phyloP scores from a whole-genome alignment of 257 asterid genomes.

The Coffea eugenioides region DNA sequence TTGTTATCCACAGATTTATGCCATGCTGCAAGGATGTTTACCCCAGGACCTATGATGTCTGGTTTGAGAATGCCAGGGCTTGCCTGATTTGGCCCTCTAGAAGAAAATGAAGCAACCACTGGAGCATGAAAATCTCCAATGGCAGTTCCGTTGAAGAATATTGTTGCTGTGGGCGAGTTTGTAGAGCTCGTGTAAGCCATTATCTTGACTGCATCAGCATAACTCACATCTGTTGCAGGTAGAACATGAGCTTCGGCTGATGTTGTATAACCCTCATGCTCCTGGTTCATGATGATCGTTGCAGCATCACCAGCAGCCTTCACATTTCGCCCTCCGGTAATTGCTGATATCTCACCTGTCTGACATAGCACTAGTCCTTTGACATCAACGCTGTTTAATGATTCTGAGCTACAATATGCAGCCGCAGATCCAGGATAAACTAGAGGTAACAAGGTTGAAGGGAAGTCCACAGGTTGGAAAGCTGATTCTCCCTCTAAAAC shows the following conservation, averaged over 20 bases:
- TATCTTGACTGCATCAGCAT: background rate
- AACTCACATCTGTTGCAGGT: constrained; percentile 4
- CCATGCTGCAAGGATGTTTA: constrained; percentile 26
- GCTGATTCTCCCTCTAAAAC: constrained; percentile 12
- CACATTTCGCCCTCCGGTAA: background rate
- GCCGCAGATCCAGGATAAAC: too few relatives aligned
- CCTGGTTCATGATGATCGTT: constrained; percentile 8
- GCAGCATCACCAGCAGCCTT: constrained; percentile 16
- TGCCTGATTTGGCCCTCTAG: constrained; percentile 13
- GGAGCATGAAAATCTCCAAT: constrained; percentile 17
- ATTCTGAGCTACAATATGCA: background rate
- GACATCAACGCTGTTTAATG: background rate
- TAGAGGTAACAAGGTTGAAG: constrained; percentile 4
- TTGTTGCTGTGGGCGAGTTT: background rate
- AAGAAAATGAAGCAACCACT: constrained; percentile 13
- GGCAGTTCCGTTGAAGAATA: constrained; percentile 10
- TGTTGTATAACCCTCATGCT: background rate
- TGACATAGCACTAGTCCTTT: constrained; percentile 13
- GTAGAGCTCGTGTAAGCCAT: background rate
- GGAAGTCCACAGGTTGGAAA: constrained; percentile 6
- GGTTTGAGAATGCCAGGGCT: constrained; percentile 19
- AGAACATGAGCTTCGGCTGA: background rate
- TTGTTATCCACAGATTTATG: constrained; percentile 5
- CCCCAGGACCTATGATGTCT: constrained; percentile 21
- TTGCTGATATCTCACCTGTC: background rate